These are phyloP conservation scores for Flaveria sonorensis DNA, from an alignment of 129 eudicot genomes.

Conservation along the genomic window DNA sequence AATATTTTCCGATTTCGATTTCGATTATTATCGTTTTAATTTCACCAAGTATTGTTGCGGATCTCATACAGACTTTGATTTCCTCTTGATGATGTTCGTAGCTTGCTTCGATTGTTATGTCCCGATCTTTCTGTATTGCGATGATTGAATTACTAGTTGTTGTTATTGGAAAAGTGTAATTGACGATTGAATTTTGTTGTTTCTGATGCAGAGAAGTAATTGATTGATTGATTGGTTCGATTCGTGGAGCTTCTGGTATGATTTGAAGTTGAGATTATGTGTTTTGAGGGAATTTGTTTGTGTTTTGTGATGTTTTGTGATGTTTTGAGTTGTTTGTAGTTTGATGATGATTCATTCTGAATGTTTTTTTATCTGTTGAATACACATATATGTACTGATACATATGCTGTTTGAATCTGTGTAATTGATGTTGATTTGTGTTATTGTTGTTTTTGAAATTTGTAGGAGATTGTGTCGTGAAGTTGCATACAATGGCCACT, in stretches of 20 bases:
- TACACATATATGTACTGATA: neutral
- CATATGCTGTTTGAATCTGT: no score
- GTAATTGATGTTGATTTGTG: neutral
- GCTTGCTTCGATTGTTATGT: conserved; percentile 10
- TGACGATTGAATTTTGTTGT: conserved; percentile 20
- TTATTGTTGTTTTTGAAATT: conserved; percentile 16
- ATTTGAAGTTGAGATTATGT: conserved; percentile 29
- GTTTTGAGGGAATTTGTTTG: conserved; percentile 25
- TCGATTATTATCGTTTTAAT: neutral
- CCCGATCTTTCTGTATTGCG: conserved; percentile 22
- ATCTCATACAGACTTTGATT: conserved; percentile 31
- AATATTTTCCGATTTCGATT: neutral
- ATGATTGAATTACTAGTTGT: conserved; percentile 19
- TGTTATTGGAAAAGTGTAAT: conserved; percentile 18
- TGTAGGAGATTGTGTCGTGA: conserved; percentile 32
- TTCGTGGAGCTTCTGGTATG: conserved; percentile 46
- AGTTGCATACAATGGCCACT: conserved; percentile 63
- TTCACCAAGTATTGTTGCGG: no score
- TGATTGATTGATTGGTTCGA: conserved; percentile 12
- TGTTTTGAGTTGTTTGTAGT: neutral
- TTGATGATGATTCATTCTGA: conserved; percentile 8
- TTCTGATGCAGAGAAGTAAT: conserved; percentile 41
- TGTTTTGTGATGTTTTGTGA: neutral
- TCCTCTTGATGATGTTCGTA: conserved; percentile 10
- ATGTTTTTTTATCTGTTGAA: neutral